Evolutionary conservation across 1,139 yeast genomes (phyloP).

Genomic region (Starmera stellimalicola): DNA sequence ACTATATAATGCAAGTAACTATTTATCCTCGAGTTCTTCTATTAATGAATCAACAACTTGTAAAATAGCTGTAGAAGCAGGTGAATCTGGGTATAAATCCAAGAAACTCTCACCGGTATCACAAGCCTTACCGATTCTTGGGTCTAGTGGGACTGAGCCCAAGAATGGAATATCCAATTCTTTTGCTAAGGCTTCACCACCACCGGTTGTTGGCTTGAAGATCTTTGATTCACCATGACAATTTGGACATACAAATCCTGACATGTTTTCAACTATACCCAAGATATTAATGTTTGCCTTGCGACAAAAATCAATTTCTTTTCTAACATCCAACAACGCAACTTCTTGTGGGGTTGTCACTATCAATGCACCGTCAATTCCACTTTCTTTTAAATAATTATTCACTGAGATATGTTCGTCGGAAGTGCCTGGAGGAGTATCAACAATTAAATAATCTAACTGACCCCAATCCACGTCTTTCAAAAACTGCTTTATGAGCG

Average conservation of each 20-base stretch:
- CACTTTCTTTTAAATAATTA: slow-evolving; percentile 78
- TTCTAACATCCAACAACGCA: slow-evolving; percentile 86
- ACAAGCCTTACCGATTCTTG: slow-evolving; percentile 83
- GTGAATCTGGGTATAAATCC: slow-evolving; percentile 82
- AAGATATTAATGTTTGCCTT: slow-evolving; percentile 80
- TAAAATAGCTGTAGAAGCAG: slow-evolving; percentile 81
- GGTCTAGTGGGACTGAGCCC: slow-evolving; percentile 93
- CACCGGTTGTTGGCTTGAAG: slow-evolving; percentile 94
- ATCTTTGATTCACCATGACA: slow-evolving; percentile 88
- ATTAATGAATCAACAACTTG: slow-evolving; percentile 59
- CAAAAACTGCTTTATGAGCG: slow-evolving; percentile 84
- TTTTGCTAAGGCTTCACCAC: slow-evolving; percentile 76
- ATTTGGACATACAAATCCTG: slow-evolving; percentile 94
- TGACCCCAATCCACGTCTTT: slow-evolving; percentile 97
- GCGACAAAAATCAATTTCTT: slow-evolving; percentile 89
- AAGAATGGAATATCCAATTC: slow-evolving; percentile 70
- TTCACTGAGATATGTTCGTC: slow-evolving; percentile 94
- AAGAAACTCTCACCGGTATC: slow-evolving; percentile 84
- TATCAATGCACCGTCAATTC: slow-evolving; percentile 90
- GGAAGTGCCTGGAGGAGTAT: slow-evolving; percentile 98
- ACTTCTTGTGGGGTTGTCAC: slow-evolving; percentile 99
- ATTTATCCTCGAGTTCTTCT: slow-evolving; percentile 14
- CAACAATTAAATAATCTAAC: slow-evolving; percentile 81
- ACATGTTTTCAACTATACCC: slow-evolving; percentile 95
- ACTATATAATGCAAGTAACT: background rate